These are phyloP conservation scores for Chlamydomonas sp. DNA, from an alignment of 139 green algal species.

Conservation along the genomic window DNA sequence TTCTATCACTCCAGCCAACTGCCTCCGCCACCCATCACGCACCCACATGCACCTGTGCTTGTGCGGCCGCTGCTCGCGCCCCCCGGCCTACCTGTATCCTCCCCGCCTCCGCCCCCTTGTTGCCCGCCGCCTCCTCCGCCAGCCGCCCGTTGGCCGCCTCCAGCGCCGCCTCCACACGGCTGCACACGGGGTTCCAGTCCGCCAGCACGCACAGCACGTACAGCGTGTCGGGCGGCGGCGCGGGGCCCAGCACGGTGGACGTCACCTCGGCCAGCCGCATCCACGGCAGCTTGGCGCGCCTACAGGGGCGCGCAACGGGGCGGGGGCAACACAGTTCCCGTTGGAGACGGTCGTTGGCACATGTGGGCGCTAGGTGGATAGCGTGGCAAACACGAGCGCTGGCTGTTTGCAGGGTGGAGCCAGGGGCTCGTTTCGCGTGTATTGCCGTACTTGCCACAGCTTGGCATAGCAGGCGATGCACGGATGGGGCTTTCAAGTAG, in stretches of 20 bases:
- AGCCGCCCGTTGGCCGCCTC: slow-evolving; percentile 42
- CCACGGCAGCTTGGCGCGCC: slow-evolving; percentile 24
- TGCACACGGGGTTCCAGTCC: slow-evolving; percentile 58
- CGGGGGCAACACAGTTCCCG: too few relatives aligned
- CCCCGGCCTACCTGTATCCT: slow-evolving; percentile 30
- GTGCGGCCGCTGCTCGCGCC: background rate
- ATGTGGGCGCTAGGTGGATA: too few relatives aligned
- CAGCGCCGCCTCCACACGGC: slow-evolving; percentile 39
- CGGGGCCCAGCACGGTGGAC: background rate
- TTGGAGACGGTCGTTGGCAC: too few relatives aligned
- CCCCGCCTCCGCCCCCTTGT: slow-evolving; percentile 19
- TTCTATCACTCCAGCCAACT: too few relatives aligned
- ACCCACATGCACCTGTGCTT: background rate
- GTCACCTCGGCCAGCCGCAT: slow-evolving; percentile 28
- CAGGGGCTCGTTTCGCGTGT: too few relatives aligned
- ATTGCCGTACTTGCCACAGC: too few relatives aligned
- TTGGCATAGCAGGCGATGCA: too few relatives aligned
- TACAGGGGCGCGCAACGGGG: background rate
- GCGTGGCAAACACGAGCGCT: too few relatives aligned
- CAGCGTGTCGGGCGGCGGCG: slow-evolving; percentile 33
- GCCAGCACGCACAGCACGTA: slow-evolving; percentile 49
- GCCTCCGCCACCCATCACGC: too few relatives aligned
- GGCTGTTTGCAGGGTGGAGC: too few relatives aligned
- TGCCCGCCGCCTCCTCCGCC: slow-evolving; percentile 30
- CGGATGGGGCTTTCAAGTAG: too few relatives aligned